Evolutionary conservation across 2,329 filamentous ascomycete genomes (phyloP), one percentile per base, ranked within the genome.

Genomic region (Alternaria triticimaculans): DNA sequence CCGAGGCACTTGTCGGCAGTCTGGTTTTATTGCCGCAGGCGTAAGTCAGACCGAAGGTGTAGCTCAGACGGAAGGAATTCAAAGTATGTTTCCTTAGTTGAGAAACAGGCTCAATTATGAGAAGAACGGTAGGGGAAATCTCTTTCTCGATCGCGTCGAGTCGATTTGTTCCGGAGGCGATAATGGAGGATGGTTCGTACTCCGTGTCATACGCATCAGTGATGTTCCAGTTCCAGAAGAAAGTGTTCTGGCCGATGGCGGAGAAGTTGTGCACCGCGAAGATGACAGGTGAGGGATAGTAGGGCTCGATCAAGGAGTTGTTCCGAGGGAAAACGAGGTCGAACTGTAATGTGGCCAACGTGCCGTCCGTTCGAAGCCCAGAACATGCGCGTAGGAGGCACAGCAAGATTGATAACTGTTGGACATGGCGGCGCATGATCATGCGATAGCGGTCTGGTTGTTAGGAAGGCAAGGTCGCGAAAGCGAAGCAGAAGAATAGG

Each of bases 1-100:
- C 2, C 1, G 33, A 6, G 3, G 4, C 5, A 10, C 0, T 1
- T 18, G 37, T 3, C 15, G 37, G 1, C 0, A 41, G 8, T 11
- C 37, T n/a, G 2, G 37, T 41, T 6, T 15, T 18, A 0, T 41
- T 41, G 9, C 37, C n/a, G 2, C 37, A 41, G 0, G 37, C 15
- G 37, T 18, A 41, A 0, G 37, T 41, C 4, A 41, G 15, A 18
- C 37, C 37, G 2, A 41, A 41, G 0, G 37, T 41, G 37, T 41
- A 41, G n/a, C 37, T 41, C n/a, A 18, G 3, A 10, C 37, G 33
- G 5, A 18, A 10, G 4, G n/a, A n/a, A 3, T 41, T 4, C 15
- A 41, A 1, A 0, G 33, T 41, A 0, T 10, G 11, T 5, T 41
- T 41, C 2, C 37, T 0, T 18, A 41, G 3, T 0, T 10, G 8